phyloP scores from a whole-genome alignment of 768 basidiomycete genomes.

The Termitomyces bulborhizus region DNA sequence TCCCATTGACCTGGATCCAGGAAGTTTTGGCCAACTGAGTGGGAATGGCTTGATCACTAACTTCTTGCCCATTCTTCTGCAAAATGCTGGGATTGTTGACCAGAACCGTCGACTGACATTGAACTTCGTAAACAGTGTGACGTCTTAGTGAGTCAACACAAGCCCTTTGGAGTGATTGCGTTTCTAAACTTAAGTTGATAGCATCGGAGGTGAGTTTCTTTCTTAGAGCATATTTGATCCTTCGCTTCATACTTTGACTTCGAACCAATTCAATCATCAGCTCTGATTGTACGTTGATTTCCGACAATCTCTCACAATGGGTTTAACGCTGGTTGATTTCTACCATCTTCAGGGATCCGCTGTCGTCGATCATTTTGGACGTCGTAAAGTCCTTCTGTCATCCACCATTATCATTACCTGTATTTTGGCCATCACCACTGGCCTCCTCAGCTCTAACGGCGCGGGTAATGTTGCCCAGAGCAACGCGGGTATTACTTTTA shows the following conservation, averaged over 20 bases:
- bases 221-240: background rate
- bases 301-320: background rate
- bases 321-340: background rate
- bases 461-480: conserved; percentile 29
- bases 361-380: conserved; percentile 42
- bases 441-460: conserved; percentile 32
- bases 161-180: background rate
- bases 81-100: conserved; percentile 40
- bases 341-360: conserved; percentile 30
- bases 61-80: conserved; percentile 39
- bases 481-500: conserved; percentile 48
- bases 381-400: conserved; percentile 37
- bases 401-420: conserved; percentile 29
- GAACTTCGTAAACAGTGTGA: conserved; percentile 48
- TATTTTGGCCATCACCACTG: conserved; percentile 41
- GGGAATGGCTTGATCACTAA: conserved; percentile 47
- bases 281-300: background rate
- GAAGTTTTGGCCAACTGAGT: conserved; percentile 34
- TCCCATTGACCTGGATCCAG: conserved; percentile 9
- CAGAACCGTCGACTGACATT: conserved; percentile 35
- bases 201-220: conserved; percentile 27
- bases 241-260: background rate
- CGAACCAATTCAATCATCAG: background rate
- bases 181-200: conserved; percentile 6
- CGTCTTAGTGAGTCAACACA: conserved; percentile 32